These are phyloP conservation scores for Miamiensis avidus DNA, from an alignment of 169 alveolate species.

Conservation along the genomic window DNA sequence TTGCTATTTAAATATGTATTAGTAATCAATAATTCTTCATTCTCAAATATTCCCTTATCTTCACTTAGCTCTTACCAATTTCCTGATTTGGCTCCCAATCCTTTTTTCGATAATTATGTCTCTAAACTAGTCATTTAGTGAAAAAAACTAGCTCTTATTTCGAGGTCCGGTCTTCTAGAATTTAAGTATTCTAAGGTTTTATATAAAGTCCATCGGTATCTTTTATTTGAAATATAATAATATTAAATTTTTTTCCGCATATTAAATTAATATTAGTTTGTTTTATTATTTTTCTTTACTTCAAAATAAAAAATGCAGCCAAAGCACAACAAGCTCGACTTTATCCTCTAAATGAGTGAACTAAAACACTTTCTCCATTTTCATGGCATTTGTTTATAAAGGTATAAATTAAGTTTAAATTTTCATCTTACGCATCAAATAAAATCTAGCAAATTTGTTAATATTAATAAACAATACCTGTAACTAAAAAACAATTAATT, in stretches of 20 bases:
- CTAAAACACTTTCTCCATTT: slow-evolving; percentile 76
- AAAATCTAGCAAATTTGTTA: slow-evolving; percentile 45
- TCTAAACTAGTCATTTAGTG: slow-evolving; percentile 72
- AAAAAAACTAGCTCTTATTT: slow-evolving; percentile 74
- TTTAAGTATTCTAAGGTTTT: slow-evolving; percentile 80
- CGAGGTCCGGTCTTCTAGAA: slow-evolving; percentile 81
- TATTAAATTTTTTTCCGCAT: not conserved
- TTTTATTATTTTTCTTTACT: slow-evolving; percentile 19
- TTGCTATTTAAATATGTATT: slow-evolving; percentile 80
- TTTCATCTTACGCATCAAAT: slow-evolving; percentile 77
- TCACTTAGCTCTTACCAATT: slow-evolving; percentile 69
- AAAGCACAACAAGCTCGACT: slow-evolving; percentile 79
- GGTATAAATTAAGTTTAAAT: slow-evolving; percentile 61
- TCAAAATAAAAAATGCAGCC: slow-evolving; percentile 81
- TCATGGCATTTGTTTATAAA: slow-evolving; percentile 69
- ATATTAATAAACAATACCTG: not conserved
- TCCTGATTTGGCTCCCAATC: slow-evolving; percentile 56
- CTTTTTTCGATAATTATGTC: slow-evolving; percentile 47
- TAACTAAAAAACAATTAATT: not conserved
- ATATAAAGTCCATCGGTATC: slow-evolving; percentile 78
- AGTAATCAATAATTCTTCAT: slow-evolving; percentile 76
- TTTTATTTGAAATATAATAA: slow-evolving; percentile 1
- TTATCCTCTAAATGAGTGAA: slow-evolving; percentile 82
- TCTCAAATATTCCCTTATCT: slow-evolving; percentile 33
- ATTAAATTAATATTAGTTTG: not conserved